phyloP scores from a whole-genome alignment of 192 early-diverging fungal species.

The Spizellomyces sp. region DNA sequence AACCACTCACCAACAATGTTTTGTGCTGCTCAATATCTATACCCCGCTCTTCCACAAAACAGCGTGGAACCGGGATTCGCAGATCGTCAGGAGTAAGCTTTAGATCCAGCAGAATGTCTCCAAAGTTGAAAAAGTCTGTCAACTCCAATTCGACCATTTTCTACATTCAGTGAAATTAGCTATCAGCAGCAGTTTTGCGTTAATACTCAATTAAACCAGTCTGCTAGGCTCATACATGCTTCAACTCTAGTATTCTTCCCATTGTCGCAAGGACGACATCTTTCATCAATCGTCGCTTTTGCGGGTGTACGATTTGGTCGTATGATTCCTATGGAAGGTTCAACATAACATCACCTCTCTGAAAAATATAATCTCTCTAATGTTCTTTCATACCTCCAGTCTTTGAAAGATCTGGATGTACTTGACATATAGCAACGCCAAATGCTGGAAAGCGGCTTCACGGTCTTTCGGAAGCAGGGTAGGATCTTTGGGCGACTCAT shows the following conservation, averaged over 20 bases:
- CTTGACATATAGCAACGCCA: conserved; percentile 56
- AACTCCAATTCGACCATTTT: conserved; percentile 62
- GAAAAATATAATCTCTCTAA: background rate
- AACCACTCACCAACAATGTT: conserved; percentile 17
- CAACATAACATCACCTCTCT: background rate
- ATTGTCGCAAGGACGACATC: conserved; percentile 54
- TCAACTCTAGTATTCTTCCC: conserved; percentile 57
- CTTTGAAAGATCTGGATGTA: conserved; percentile 60
- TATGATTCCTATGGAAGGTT: conserved; percentile 46
- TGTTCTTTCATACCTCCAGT: conserved; percentile 45
- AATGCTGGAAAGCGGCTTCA: conserved; percentile 54
- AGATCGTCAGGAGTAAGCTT: conserved; percentile 62
- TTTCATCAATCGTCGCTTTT: conserved; percentile 57
- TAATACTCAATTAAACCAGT: background rate
- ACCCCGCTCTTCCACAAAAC: conserved; percentile 54
- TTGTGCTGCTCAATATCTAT: conserved; percentile 19
- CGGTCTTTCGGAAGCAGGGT: conserved; percentile 55
- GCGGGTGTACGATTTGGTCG: conserved; percentile 63
- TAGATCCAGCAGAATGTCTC: conserved; percentile 57
- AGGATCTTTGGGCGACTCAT: conserved; percentile 57
- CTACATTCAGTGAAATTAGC: conserved; percentile 25
- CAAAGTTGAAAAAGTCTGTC: conserved; percentile 52
- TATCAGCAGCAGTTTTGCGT: background rate
- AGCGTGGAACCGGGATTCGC: conserved; percentile 49
- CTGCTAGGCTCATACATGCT: conserved; percentile 35